Conservation (phyloP, 1,284 basidiomycete genomes). For the Ceratobasidium sp. region DNA sequence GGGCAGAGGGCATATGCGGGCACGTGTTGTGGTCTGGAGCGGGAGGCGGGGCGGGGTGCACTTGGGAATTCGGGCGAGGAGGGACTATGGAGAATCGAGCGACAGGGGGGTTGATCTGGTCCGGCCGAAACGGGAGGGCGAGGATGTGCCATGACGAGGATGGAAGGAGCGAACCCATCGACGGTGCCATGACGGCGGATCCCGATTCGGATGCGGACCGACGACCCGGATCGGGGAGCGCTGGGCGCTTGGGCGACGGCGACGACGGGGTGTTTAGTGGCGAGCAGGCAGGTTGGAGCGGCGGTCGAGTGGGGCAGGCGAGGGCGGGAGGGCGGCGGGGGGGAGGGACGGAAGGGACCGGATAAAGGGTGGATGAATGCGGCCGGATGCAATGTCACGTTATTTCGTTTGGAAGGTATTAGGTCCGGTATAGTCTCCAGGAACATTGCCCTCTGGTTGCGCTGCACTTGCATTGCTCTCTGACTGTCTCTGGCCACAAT, state of each 20-base stretch:
- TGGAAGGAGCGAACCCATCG: slow-evolving; percentile 29
- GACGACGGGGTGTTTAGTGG: slow-evolving; percentile 3
- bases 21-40: slow-evolving; percentile 1
- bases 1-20: neutral
- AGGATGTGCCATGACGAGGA: slow-evolving; percentile 1
- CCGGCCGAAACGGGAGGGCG: neutral
- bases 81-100: slow-evolving; percentile 24
- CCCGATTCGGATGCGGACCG: slow-evolving; percentile 30
- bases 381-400: slow-evolving; percentile 38
- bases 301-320: slow-evolving; percentile 2
- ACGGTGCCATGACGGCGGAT: neutral
- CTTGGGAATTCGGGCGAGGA: neutral
- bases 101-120: neutral
- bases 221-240: slow-evolving; percentile 17
- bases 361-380: slow-evolving; percentile 14
- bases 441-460: slow-evolving; percentile 17
- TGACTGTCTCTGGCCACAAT: slow-evolving; percentile 20
- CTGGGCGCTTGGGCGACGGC: slow-evolving; percentile 25
- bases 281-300: neutral
- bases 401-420: slow-evolving; percentile 23
- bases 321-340: neutral
- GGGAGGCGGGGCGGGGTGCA: neutral
- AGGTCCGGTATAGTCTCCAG: neutral
- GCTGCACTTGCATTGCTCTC: too few relatives aligned
- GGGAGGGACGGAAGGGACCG: slow-evolving; percentile 14